Base-by-base conservation (phyloP, 352 stramenopile genomes). In the Globisporangium recalcitrans region DNA sequence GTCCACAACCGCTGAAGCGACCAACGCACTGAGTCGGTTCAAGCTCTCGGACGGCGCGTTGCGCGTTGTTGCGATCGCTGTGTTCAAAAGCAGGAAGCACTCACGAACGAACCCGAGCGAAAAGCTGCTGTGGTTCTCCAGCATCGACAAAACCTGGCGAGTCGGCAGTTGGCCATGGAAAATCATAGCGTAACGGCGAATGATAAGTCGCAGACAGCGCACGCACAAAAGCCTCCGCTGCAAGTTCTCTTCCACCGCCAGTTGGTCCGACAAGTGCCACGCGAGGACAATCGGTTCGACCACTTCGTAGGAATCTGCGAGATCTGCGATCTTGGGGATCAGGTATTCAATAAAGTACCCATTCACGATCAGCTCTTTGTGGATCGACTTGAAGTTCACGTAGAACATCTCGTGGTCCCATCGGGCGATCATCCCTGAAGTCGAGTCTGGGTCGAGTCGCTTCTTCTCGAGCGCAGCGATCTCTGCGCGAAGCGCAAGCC, bases 401-500 rank as follows among this genome's bases (percentile, higher is more conserved):
- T 84, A 80, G 34, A 92, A 93, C 81, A 91, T 84, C 56, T 95
- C 83, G 62, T 91, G 72, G 53, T 92, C 73, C 85, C 85, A 95
- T 3, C 72, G 70, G 1, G 71, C 69, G 22, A 78, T 67, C 51
- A 58, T 73, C 8, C 68, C 73, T 21, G 64, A 48, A 54, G 51
- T 62, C 24, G 63, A 49, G 8, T 56, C 62, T 56, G 65, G 60
- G 31, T 56, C 60, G 52, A 56, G 61, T 22, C 67, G 68, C 19
- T 60, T 51, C 36, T 78, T 64, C 48, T 86, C 79, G 5, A 91
- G 60, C 36, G 51, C 60, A 1, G 82, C 64, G 48, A 90, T 90
- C 64, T 95, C 85, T 24, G 52, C 13, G 4, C 52, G 64, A 44
- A 95, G 71, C 27, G 82, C 83, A 19, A 74, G 42, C 0, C 73